phyloP scores from a whole-genome alignment of 306 rosid species.

The Lablab purpureus region DNA sequence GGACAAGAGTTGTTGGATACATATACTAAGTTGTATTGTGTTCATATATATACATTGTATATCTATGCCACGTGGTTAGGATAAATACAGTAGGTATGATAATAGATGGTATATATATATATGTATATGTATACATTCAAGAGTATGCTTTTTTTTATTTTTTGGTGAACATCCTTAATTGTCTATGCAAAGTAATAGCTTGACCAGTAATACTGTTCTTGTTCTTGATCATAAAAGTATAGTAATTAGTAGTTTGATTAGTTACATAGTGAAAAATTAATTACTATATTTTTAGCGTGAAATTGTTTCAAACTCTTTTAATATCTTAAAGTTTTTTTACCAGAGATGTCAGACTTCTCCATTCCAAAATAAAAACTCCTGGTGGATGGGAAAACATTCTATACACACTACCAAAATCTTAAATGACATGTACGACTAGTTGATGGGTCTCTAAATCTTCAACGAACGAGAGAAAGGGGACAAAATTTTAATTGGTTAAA shows the following conservation, averaged over 20 bases:
- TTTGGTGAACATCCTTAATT: neutral
- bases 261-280: neutral
- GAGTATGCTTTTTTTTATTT: too few relatives aligned
- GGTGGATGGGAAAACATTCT: neutral
- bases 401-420: neutral
- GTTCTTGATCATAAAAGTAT: too few relatives aligned
- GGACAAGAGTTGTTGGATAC: neutral
- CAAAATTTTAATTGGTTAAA: neutral
- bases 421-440: neutral
- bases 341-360: neutral
- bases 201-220: too few relatives aligned
- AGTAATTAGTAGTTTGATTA: neutral
- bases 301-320: neutral
- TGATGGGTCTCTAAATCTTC: neutral
- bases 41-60: too few relatives aligned
- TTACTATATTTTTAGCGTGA: neutral
- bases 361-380: neutral
- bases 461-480: constrained; percentile 1
- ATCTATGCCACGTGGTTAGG: neutral
- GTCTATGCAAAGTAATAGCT: too few relatives aligned
- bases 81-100: too few relatives aligned
- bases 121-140: too few relatives aligned
- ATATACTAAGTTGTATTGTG: neutral
- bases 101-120: too few relatives aligned
- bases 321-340: too few relatives aligned